Base-by-base conservation (phyloP, 2,329 filamentous ascomycete species). In the Dendryphion nanum region DNA sequence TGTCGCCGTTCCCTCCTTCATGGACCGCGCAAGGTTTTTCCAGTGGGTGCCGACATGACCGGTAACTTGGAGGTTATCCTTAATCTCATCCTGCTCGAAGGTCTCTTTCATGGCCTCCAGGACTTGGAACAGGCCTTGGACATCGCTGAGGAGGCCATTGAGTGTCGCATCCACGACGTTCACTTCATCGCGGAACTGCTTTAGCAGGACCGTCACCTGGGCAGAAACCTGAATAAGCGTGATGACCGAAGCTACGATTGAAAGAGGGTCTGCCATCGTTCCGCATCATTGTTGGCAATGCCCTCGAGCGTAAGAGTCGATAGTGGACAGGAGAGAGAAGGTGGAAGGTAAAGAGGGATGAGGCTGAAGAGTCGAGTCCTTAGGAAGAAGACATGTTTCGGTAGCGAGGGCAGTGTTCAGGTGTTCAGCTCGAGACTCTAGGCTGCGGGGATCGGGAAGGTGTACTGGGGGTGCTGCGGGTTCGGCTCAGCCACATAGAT, bases 81-180 rank as follows among this genome's bases (percentile, higher is more conserved):
- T 46, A 18, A 48, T 40, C n/a, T 51, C 46, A 10, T 44, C 32
- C n/a, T 50, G 47, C 6, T 47, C 43, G 30, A 57, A 47, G 1
- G 50, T 55, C 20, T 55, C 53, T 41, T 44, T 48, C 50, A 54
- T 53, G 10, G 50, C 50, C 33, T 45, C 40, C 13, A 57, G 26
- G 12, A 54, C 47, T n/a, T 41, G 45, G 28, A 45, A 40, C 24
- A 55, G 48, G 7, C 42, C 40, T 14, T 48, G 48, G 13, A 57
- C 48, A 38, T 55, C 53, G 18, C 42, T 36, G 28, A 53, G 28
- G 4, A 55, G 41, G 8, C 50, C 50, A 7, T 33, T 46, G 8
- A 55, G 44, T n/a, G 47, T 53, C 10, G 43, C 38, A 32, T 57
- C 47, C 12, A 53, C 49, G 5, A 48, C 41, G n/a, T 15, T 40